These are phyloP conservation scores for Anisodus tanguticus DNA, from an alignment of 257 asterid species.

Conservation along the genomic window DNA sequence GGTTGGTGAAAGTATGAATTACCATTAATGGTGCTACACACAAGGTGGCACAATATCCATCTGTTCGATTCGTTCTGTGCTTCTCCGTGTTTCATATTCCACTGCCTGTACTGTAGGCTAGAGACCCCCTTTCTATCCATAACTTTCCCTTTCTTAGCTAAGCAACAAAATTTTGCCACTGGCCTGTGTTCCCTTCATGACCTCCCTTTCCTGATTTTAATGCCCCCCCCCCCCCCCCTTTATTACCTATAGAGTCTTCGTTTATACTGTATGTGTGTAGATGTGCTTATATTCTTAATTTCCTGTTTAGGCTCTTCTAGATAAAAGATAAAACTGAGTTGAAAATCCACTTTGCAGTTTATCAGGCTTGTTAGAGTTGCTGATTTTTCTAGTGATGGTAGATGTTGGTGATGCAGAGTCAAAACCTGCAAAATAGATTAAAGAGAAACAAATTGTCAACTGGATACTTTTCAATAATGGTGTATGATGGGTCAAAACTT, in stretches of 20 bases:
- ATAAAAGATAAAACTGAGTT: neutral
- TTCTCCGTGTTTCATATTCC: neutral
- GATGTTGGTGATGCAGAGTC: neutral
- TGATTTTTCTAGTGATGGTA: neutral
- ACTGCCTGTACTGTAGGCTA: neutral
- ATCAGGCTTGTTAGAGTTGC: neutral
- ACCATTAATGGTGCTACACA: neutral
- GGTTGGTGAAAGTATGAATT: constrained; percentile 14
- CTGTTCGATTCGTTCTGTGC: neutral
- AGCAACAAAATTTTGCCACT: too few species aligned
- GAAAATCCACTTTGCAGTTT: constrained; percentile 2
- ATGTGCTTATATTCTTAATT: neutral
- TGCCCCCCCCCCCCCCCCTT: too few species aligned
- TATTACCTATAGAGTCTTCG: neutral
- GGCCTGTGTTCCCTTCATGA: neutral
- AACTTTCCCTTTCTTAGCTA: neutral
- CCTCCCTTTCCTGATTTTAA: neutral
- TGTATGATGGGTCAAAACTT: neutral
- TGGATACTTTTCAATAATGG: neutral
- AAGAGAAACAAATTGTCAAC: neutral
- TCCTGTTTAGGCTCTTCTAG: neutral
- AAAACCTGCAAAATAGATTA: neutral
- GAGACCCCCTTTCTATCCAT: neutral
- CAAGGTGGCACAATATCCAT: neutral
- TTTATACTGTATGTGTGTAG: too few species aligned